A percentile compares a stretch with the other conserved stretches of the same genome.
phyloP scores from a whole-genome alignment of 768 basidiomycete genomes.

The Astraeus odoratus region DNA sequence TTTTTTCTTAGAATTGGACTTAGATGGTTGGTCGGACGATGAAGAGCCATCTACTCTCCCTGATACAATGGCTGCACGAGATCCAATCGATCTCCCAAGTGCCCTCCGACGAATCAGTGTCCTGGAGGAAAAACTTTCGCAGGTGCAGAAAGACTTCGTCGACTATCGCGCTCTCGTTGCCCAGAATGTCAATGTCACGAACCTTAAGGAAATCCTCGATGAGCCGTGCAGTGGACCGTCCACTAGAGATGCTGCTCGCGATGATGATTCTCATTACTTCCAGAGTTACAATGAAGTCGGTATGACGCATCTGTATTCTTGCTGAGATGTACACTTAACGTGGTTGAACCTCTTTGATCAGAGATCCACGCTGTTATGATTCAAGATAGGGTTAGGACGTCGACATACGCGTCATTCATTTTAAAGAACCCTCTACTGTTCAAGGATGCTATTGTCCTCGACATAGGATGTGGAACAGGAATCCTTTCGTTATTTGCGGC shows the following conservation, averaged over 20 bases:
- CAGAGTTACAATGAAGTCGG: slow-evolving; percentile 86
- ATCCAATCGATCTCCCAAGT: slow-evolving; percentile 24
- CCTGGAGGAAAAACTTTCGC: slow-evolving; percentile 57
- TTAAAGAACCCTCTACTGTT: slow-evolving; percentile 76
- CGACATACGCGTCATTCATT: slow-evolving; percentile 90
- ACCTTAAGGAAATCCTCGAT: slow-evolving; percentile 36
- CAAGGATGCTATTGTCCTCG: slow-evolving; percentile 80
- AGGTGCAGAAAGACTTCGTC: slow-evolving; percentile 50
- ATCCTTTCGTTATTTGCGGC: slow-evolving; percentile 90
- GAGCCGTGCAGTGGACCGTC: slow-evolving; percentile 28
- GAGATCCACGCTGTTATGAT: slow-evolving; percentile 98
- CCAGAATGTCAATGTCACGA: slow-evolving; percentile 42
- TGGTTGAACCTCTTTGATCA: slow-evolving; percentile 25
- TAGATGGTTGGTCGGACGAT: slow-evolving; percentile 72
- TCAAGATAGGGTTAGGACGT: slow-evolving; percentile 88
- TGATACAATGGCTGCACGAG: slow-evolving; percentile 4
- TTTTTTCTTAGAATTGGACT: slow-evolving; percentile 48
- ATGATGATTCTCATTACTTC: slow-evolving; percentile 94
- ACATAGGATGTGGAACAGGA: slow-evolving; percentile 95
- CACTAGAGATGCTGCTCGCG: slow-evolving; percentile 33
- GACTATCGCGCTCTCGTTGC: slow-evolving; percentile 58
- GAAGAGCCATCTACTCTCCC: slow-evolving; percentile 31
- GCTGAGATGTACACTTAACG: too few relatives aligned
- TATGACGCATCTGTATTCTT: slow-evolving; percentile 21
- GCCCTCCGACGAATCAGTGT: slow-evolving; percentile 43